These are phyloP conservation scores for Spergularia bocconei DNA, from an alignment of 148 eudicot genomes.

Conservation along the genomic window DNA sequence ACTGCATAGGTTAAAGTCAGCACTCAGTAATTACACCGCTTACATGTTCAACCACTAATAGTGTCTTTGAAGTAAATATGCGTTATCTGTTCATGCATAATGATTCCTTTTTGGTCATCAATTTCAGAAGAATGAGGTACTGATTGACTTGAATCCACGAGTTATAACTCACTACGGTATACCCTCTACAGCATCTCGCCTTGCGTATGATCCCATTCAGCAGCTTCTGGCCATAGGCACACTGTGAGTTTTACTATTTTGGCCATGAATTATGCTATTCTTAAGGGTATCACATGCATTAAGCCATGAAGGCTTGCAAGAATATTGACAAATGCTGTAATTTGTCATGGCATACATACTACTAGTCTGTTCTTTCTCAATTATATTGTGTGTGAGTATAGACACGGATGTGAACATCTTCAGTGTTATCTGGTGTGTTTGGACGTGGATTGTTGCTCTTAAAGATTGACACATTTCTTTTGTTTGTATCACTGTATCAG, in stretches of 20 bases:
- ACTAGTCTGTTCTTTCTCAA: neutral
- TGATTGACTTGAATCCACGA: conserved; percentile 48
- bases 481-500: conserved; percentile 47
- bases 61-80: neutral
- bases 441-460: neutral
- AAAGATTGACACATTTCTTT: neutral
- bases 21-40: neutral
- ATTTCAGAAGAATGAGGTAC: conserved; percentile 26
- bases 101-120: conserved; percentile 3
- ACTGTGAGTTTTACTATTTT: conserved; percentile 51
- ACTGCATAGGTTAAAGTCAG: neutral
- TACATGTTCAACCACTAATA: neutral
- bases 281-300: conserved; percentile 1
- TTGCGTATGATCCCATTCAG: conserved; percentile 87
- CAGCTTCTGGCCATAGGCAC: conserved; percentile 85
- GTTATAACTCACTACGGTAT: conserved; percentile 81
- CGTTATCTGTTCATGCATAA: conserved; percentile 4
- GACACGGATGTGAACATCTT: neutral
- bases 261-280: neutral
- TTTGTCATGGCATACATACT: neutral
- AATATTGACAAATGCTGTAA: neutral
- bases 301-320: neutral
- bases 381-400: neutral
- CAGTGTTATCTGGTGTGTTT: neutral
- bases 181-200: conserved; percentile 84